A percentile compares a stretch with the other conserved stretches of the same genome.
phyloP scores from a whole-genome alignment of 768 basidiomycete species.

The Auricularia cornea region DNA sequence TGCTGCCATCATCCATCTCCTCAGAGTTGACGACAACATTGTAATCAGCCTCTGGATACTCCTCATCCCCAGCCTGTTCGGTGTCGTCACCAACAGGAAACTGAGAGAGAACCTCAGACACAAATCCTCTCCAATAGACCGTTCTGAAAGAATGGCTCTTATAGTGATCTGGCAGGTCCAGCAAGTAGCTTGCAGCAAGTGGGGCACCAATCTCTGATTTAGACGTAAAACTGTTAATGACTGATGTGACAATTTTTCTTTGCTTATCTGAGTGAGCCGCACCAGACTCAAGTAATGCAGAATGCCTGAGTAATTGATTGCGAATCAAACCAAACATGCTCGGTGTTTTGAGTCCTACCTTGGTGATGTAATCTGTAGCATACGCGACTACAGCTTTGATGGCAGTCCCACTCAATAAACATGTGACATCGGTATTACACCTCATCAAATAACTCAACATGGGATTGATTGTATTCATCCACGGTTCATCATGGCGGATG shows the following conservation, averaged over 20 bases:
- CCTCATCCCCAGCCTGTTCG: not conserved
- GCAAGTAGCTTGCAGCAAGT: not conserved
- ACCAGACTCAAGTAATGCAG: conserved; percentile 12
- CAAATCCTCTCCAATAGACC: not conserved
- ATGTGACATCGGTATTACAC: conserved; percentile 16
- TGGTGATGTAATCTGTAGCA: conserved; percentile 13
- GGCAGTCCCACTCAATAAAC: conserved; percentile 9
- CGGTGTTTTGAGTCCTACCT: conserved; percentile 6
- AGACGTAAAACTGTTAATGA: not conserved
- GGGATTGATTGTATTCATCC: not conserved
- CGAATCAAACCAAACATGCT: not conserved
- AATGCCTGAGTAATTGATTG: conserved; percentile 16
- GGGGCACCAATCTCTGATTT: not conserved
- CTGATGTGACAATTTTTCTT: not conserved
- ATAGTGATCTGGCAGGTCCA: conserved; percentile 1
- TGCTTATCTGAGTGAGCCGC: not conserved
- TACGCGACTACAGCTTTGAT: conserved; percentile 10
- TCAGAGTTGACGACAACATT: too few species aligned
- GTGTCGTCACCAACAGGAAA: not conserved
- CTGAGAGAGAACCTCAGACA: not conserved
- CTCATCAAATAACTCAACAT: not conserved
- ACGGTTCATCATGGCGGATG: not conserved
- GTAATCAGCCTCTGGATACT: too few species aligned
- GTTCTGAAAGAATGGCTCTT: not conserved
- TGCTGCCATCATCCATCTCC: not conserved